Evolutionary conservation across 208 protist genomes (phyloP).

Genomic region (Blastocrithidia nonstop): DNA sequence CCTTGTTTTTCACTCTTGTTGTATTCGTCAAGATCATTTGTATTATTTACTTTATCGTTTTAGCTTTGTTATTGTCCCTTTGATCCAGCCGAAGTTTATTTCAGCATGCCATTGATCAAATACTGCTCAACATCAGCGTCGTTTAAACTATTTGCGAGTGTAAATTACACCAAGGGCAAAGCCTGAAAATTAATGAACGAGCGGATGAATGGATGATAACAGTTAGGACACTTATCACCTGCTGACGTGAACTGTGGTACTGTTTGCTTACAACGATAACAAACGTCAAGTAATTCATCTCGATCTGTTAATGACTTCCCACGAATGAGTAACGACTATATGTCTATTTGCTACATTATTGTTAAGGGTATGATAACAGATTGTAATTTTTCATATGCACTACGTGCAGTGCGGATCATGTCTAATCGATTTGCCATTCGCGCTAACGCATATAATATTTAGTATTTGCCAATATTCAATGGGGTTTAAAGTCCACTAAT

Average conservation of each 20-base stretch:
- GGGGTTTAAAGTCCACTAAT: constrained; percentile 43
- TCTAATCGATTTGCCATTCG: constrained; percentile 70
- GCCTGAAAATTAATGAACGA: constrained; percentile 84
- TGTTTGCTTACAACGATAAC: constrained; percentile 80
- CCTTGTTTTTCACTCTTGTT: not conserved
- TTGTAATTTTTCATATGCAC: constrained; percentile 82
- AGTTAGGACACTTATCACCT: constrained; percentile 82
- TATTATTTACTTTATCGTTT: constrained; percentile 20
- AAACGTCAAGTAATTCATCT: constrained; percentile 85
- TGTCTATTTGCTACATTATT: constrained; percentile 83
- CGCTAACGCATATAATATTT: constrained; percentile 78
- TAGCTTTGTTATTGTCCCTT: too few species aligned
- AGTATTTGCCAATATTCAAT: constrained; percentile 77
- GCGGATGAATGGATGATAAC: constrained; percentile 87
- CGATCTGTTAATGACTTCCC: constrained; percentile 73
- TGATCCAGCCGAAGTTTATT: too few species aligned
- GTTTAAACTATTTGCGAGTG: constrained; percentile 60
- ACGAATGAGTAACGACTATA: constrained; percentile 79
- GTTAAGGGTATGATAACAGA: constrained; percentile 59
- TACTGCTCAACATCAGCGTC: constrained; percentile 83
- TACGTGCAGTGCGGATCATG: constrained; percentile 81
- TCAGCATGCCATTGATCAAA: constrained; percentile 46
- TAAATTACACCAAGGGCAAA: constrained; percentile 91
- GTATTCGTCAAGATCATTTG: constrained; percentile 3
- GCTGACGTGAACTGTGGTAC: constrained; percentile 73